Conservation (phyloP, 441 rosid species). For the Croton laevigatus region DNA sequence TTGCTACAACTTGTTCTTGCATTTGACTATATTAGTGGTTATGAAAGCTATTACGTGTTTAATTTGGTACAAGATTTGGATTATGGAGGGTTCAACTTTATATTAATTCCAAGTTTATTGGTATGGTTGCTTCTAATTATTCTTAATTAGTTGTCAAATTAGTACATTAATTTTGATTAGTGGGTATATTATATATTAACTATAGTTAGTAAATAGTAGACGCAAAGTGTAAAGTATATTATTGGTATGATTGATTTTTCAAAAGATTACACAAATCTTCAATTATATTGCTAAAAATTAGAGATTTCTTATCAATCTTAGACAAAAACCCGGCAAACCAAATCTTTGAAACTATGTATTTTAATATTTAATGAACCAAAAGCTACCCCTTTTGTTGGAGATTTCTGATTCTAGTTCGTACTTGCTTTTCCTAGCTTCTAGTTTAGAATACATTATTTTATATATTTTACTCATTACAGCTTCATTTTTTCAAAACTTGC, state of each 20-base stretch:
- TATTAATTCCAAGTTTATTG: neutral
- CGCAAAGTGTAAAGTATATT: no score
- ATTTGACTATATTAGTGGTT: neutral
- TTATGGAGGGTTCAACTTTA: neutral
- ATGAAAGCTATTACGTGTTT: neutral
- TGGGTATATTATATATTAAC: no score
- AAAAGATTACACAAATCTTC: neutral
- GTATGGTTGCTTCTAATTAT: no score
- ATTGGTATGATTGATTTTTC: neutral
- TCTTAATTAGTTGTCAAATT: no score
- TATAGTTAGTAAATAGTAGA: no score
- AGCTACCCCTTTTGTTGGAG: neutral
- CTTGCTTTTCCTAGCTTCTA: neutral
- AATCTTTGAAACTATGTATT: constrained; percentile 6
- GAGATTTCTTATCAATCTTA: neutral
- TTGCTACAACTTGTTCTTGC: neutral
- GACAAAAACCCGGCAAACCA: constrained; percentile 8
- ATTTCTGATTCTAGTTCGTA: neutral
- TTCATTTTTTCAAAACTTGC: neutral
- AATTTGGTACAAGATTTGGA: neutral
- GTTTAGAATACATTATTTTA: neutral
- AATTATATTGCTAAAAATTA: neutral
- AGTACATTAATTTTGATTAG: no score
- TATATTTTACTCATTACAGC: neutral
- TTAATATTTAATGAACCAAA: neutral